Evolutionary conservation across 192 early-diverging fungal genomes (phyloP), one percentile per base, ranked within the genome.

Genomic region (Umbelopsis vinacea): DNA sequence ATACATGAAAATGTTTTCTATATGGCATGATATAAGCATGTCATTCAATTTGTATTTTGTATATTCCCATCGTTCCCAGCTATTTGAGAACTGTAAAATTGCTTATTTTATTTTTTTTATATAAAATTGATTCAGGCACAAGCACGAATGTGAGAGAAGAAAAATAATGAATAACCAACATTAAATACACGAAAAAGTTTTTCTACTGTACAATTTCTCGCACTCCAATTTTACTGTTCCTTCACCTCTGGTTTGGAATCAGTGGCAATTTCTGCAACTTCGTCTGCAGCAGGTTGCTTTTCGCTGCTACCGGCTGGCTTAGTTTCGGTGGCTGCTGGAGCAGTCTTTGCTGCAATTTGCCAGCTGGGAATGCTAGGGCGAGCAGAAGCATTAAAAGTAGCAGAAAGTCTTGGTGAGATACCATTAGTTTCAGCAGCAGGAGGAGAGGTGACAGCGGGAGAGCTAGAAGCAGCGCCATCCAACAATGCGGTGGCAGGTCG

Each of bases 301-400:
- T 60, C 33, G 53, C 8, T 63, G 57, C 33, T 68, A 23, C 43
- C 17, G 15, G 26, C 40, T 35, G 71, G 40, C 6, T 43, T 43
- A 12, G 2, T 43, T 43, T 43, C 57, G 66, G 57, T 63, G 67
- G 48, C 68, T 33, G 50, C 7, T 3, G 60, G 14, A 22, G 70
- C 68, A 38, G 38, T 50, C 15, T 69, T 46, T 4, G 82, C 72
- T 22, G 82, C 82, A 74, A 92, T 82, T 73, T 92, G 91, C 91
- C 91, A 92, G n/a, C 89, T 86, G 29, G 91, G 91, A 67, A 77
- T 79, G 23, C 72, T 70, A 17, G 70, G 71, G 26, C 68, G 69
- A 35, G 38, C 43, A 35, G 52, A 63, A 2, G 48, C 46, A 21
- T 47, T 70, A 6, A 70, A 57, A 14, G 69, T 38, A 35, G 67